Evolutionary conservation across 768 basidiomycete species (phyloP), one percentile per base, ranked within the genome.

Genomic region (Astraeus odoratus): DNA sequence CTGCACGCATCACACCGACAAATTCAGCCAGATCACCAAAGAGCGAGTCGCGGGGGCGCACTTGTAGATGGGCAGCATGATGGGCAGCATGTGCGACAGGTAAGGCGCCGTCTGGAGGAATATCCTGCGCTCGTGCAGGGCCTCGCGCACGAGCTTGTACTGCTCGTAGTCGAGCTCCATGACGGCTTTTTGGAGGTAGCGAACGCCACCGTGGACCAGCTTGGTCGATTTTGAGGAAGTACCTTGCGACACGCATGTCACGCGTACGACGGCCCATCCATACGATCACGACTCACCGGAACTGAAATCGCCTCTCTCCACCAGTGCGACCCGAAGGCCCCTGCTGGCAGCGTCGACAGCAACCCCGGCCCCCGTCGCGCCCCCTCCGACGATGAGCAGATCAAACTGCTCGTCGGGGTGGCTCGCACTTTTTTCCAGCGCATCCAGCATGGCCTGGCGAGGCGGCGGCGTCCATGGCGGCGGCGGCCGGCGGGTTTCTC

Each of bases 151-250:
- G 47, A 99, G 85, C 62, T 96, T 96, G 72, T 83, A 94, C 61
- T 94, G 91, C 59, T 92, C 92, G 56, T 95, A 96, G 60, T 98
- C 95, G 50, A 96, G 78, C 56, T 95, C 94, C 57, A 94, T 78
- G 27, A 97, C 77, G 3, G 95, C 95, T 60, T 98, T 99, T 58
- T 99, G 95, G 9, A 99, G 78, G 65, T 99, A 99, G 1, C 95
- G 81, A 2, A 98, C 95, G 30, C 95, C 95, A 13, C 95, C 95
- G 67, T 99, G 96, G 1, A 99, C 95, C 42, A 99, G 83, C 63
- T 99, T 98, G 1, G 96, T 98, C 7, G 91, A 93, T 60, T 98
- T 98, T 5, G 91, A 95, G 0, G 91, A 95, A 0, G 95, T 96
- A 15, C 94, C 91, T 90, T 19, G 15, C 9, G 18, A 25, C 7